These are phyloP conservation scores for Moringa oleifera DNA, from an alignment of 345 rosid genomes.

Conservation along the genomic window DNA sequence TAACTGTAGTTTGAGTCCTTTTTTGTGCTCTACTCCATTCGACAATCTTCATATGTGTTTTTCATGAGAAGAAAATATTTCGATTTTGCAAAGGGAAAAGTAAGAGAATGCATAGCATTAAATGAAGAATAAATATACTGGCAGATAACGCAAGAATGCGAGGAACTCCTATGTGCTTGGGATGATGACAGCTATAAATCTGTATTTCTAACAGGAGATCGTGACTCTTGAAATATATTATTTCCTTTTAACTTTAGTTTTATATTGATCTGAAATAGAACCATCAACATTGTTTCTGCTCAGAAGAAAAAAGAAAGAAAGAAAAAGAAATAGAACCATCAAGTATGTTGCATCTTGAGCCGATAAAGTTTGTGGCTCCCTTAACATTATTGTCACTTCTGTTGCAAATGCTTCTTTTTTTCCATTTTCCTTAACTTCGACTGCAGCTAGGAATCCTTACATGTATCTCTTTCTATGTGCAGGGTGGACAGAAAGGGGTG, in stretches of 20 bases:
- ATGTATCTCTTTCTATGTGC: slow-evolving; percentile 20
- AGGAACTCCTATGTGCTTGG: neutral
- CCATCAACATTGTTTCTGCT: no score
- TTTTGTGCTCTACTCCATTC: neutral
- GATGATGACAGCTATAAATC: neutral
- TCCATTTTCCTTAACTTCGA: neutral
- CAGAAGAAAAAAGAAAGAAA: no score
- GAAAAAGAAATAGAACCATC: no score
- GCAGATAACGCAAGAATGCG: neutral
- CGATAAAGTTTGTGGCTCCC: neutral
- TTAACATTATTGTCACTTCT: neutral
- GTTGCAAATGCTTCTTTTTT: neutral
- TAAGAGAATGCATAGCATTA: neutral
- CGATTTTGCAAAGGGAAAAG: neutral
- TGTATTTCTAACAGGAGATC: neutral
- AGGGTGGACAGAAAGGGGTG: slow-evolving; percentile 39
- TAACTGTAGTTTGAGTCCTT: neutral
- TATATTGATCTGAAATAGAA: no score
- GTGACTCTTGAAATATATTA: neutral
- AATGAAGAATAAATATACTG: neutral
- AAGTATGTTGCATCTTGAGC: neutral
- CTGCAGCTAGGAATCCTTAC: slow-evolving; percentile 10
- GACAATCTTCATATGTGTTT: no score
- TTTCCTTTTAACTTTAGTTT: no score
- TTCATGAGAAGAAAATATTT: neutral